Conservation (phyloP, 2,329 filamentous ascomycete genomes). For the Mollisia scopiformis region DNA sequence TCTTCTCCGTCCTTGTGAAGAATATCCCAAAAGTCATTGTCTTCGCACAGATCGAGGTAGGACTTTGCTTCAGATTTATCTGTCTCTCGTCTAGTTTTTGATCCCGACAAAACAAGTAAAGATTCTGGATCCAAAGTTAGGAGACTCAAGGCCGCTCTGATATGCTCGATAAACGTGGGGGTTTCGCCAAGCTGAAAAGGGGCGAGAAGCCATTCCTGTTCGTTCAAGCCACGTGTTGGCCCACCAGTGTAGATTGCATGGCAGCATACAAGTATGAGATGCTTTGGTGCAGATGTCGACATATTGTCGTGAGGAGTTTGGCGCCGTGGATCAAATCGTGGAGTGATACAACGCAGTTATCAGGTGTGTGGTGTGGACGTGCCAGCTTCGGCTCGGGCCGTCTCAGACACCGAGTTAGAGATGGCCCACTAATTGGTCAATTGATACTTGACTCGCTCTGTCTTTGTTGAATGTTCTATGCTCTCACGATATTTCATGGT, state of each 20-base stretch:
- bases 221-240: constrained; percentile 40
- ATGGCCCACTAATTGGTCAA: too few relatives aligned
- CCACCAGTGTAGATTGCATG: constrained; percentile 78
- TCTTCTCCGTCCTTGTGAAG: neutral
- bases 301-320: too few relatives aligned
- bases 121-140: constrained; percentile 46
- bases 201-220: constrained; percentile 73
- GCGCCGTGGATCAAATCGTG: too few relatives aligned
- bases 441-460: too few relatives aligned
- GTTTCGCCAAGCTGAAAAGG: constrained; percentile 79
- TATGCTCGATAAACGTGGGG: constrained; percentile 77
- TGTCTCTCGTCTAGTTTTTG: constrained; percentile 57
- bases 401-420: too few relatives aligned
- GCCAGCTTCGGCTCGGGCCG: too few relatives aligned
- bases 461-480: too few relatives aligned
- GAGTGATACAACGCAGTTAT: too few relatives aligned
- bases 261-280: constrained; percentile 81
- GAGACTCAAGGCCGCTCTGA: constrained; percentile 62
- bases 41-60: constrained; percentile 55
- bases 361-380: too few relatives aligned
- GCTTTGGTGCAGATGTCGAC: constrained; percentile 25
- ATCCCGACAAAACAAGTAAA: constrained; percentile 32
- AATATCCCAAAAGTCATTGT: constrained; percentile 49
- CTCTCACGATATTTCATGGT: too few relatives aligned
- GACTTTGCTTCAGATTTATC: constrained; percentile 62